Evolutionary conservation across 2,329 filamentous ascomycete genomes (phyloP).

Genomic region (Clonostachys sp.): DNA sequence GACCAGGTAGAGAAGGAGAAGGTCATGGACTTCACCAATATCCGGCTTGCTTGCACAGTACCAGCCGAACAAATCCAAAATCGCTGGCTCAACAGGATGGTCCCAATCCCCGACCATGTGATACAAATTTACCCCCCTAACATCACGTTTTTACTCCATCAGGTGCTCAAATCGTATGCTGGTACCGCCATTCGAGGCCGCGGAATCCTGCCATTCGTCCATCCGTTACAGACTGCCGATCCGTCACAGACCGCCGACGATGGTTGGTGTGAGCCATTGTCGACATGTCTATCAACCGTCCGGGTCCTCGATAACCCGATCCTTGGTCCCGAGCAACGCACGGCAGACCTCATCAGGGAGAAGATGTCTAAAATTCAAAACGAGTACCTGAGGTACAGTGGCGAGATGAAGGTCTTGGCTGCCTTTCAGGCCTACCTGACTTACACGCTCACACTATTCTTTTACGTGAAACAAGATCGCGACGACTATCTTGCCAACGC

Average conservation of each 20-base stretch:
- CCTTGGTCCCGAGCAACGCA: too few species aligned
- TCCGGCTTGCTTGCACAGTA: conserved; percentile 36
- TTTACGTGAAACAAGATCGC: conserved; percentile 13
- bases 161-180: conserved; percentile 38
- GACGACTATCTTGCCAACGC: conserved; percentile 25
- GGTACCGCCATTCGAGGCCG: conserved; percentile 26
- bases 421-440: conserved; percentile 49
- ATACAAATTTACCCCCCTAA: conserved; percentile 31
- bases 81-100: conserved; percentile 42
- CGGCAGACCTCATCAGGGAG: too few species aligned
- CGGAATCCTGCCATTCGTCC: conserved; percentile 35
- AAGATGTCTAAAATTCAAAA: too few species aligned
- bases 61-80: conserved; percentile 39
- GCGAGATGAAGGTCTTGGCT: conserved; percentile 1
- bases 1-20: too few species aligned
- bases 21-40: conserved; percentile 20
- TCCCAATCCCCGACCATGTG: conserved; percentile 35
- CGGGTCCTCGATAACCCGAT: too few species aligned
- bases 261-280: too few species aligned
- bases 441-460: conserved; percentile 43
- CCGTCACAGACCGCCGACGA: neutral
- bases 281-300: too few species aligned
- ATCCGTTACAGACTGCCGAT: conserved; percentile 16
- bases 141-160: conserved; percentile 30
- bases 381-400: too few species aligned